Conservation (phyloP, 257 asterid genomes). For the Rehmannia glutinosa region DNA sequence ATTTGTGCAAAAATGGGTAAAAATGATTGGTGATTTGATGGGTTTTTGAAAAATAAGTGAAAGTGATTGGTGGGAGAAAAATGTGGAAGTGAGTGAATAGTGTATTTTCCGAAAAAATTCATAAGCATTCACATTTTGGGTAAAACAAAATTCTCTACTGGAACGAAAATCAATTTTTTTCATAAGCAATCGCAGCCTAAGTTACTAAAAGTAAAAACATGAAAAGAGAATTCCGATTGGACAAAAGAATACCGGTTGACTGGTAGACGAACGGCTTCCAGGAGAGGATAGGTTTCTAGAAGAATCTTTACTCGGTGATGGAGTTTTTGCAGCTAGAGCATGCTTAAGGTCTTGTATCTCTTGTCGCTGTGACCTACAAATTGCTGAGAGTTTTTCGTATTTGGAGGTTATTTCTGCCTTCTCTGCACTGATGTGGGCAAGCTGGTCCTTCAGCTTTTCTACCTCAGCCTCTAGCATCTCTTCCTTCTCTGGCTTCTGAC, state of each 20-base stretch:
- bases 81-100: too few relatives aligned
- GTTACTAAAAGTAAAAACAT: background rate
- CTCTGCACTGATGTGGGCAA: slow-evolving; percentile 55
- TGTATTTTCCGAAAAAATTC: too few relatives aligned
- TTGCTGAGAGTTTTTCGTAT: slow-evolving; percentile 82
- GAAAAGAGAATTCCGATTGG: background rate
- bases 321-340: slow-evolving; percentile 60
- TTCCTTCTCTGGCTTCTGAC: slow-evolving; percentile 48
- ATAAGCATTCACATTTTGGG: too few relatives aligned
- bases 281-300: slow-evolving; percentile 37
- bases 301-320: slow-evolving; percentile 58
- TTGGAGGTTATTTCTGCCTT: slow-evolving; percentile 82
- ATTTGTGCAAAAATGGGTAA: too few relatives aligned
- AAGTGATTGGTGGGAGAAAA: too few relatives aligned
- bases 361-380: slow-evolving; percentile 88
- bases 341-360: slow-evolving; percentile 93
- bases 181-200: too few relatives aligned
- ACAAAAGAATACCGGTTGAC: slow-evolving; percentile 36
- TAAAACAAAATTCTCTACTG: too few relatives aligned
- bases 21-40: too few relatives aligned
- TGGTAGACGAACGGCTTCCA: slow-evolving; percentile 46
- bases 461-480: slow-evolving; percentile 64
- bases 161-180: too few relatives aligned
- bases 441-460: slow-evolving; percentile 77
- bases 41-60: too few relatives aligned